Conservation (phyloP, 192 early-diverging fungal genomes). For the Coemansia sp. region DNA sequence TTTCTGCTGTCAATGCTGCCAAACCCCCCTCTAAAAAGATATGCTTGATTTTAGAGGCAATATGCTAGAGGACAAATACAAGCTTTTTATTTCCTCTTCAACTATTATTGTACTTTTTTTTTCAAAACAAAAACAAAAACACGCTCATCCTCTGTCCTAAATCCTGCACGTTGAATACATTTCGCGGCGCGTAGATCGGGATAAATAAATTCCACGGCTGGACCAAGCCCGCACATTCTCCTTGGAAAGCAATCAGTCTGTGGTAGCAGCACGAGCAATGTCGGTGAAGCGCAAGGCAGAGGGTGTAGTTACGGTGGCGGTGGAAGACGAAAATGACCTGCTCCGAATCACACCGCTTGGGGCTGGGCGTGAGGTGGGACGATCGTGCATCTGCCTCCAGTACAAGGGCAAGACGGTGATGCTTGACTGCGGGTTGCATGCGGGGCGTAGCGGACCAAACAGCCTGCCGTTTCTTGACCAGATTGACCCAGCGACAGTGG, state of each 20-base stretch:
- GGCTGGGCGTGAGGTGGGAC: conserved; percentile 96
- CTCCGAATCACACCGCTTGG: conserved; percentile 92
- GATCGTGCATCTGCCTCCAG: conserved; percentile 89
- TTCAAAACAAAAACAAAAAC: no score
- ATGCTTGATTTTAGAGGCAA: no score
- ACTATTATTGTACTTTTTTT: no score
- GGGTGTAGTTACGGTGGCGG: conserved; percentile 30
- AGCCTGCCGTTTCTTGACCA: conserved; percentile 95
- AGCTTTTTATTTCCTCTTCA: no score
- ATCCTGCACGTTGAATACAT: no score
- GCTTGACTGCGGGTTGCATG: conserved; percentile 97
- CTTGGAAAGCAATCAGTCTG: not conserved
- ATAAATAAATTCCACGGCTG: no score
- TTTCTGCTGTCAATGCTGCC: no score
- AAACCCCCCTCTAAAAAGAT: no score
- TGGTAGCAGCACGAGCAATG: conserved; percentile 7
- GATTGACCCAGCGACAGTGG: conserved; percentile 85
- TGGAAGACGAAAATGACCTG: conserved; percentile 76
- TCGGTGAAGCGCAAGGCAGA: conserved; percentile 35
- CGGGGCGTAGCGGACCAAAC: conserved; percentile 85
- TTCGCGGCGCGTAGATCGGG: no score
- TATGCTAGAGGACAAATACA: no score
- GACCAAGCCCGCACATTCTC: not conserved
- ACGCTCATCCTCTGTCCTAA: no score
- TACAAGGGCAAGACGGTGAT: conserved; percentile 97